phyloP scores from a whole-genome alignment of 2,329 filamentous ascomycete species.

The Diaporthe nobilis region DNA sequence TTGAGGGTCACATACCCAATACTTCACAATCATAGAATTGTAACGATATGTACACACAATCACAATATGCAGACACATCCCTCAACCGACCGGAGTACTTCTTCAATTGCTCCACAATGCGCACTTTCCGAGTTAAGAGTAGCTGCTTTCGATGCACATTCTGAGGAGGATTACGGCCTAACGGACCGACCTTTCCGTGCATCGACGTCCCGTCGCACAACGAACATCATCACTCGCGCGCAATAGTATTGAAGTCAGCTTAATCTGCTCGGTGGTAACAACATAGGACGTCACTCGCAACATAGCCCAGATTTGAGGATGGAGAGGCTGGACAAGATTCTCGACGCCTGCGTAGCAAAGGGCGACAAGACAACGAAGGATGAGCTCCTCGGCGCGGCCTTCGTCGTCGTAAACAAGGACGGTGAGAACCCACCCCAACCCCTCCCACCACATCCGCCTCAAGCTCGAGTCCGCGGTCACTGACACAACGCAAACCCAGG shows the following conservation, averaged over 20 bases:
- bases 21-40: slow-evolving; percentile 9
- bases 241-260: not conserved
- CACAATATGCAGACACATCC: not conserved
- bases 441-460: not conserved
- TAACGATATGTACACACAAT: slow-evolving; percentile 19
- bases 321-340: slow-evolving; percentile 45
- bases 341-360: slow-evolving; percentile 49
- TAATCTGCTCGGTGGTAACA: too few species aligned
- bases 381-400: slow-evolving; percentile 55
- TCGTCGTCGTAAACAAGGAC: slow-evolving; percentile 52
- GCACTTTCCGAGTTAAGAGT: not conserved
- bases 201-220: not conserved
- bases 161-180: not conserved
- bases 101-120: not conserved
- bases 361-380: slow-evolving; percentile 48
- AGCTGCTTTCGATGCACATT: not conserved
- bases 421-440: slow-evolving; percentile 44
- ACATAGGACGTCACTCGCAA: not conserved
- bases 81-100: not conserved
- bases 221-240: not conserved
- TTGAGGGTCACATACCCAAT: not conserved
- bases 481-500: slow-evolving; percentile 43
- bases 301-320: not conserved
- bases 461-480: not conserved
- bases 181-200: not conserved